A percentile compares a stretch with the other conserved stretches of the same genome.
These are phyloP conservation scores for Berberis thunbergii DNA, from an alignment of 164 flowering plant genomes.

Conservation along the genomic window DNA sequence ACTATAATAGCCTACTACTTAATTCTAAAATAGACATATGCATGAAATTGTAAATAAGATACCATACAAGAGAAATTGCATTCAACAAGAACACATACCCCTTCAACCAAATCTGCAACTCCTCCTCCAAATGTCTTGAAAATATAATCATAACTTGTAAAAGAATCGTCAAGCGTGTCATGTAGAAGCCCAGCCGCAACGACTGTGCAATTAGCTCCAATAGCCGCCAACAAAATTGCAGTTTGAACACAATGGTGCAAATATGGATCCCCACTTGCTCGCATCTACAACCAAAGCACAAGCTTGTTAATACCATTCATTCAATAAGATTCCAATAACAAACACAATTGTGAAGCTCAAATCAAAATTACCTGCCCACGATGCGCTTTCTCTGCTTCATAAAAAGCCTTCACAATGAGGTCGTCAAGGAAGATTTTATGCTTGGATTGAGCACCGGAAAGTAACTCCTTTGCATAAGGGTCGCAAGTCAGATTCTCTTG, in stretches of 20 bases:
- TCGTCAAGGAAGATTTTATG: conserved; percentile 68
- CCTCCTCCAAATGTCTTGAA: conserved; percentile 56
- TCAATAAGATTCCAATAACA: background rate
- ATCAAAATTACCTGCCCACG: conserved; percentile 72
- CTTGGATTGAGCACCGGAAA: conserved; percentile 54
- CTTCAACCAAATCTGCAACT: conserved; percentile 89
- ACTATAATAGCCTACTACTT: no score
- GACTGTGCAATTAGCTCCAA: conserved; percentile 84
- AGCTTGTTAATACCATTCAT: conserved; percentile 1
- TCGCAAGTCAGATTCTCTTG: conserved; percentile 22
- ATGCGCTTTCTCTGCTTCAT: conserved; percentile 91
- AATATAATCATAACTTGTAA: conserved; percentile 51
- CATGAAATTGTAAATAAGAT: no score
- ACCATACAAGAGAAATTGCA: no score
- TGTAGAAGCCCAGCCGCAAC: conserved; percentile 96
- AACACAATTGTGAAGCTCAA: background rate
- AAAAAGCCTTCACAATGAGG: conserved; percentile 74
- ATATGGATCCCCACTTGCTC: conserved; percentile 95
- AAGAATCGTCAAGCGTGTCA: conserved; percentile 87
- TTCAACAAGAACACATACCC: conserved; percentile 34
- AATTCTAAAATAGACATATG: no score
- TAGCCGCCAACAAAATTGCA: conserved; percentile 59
- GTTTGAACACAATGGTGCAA: conserved; percentile 95
- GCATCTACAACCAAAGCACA: conserved; percentile 37
- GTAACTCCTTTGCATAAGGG: conserved; percentile 51